Evolutionary conservation across 2,329 filamentous ascomycete species (phyloP).

Genomic region (Setomelanomma holmii): DNA sequence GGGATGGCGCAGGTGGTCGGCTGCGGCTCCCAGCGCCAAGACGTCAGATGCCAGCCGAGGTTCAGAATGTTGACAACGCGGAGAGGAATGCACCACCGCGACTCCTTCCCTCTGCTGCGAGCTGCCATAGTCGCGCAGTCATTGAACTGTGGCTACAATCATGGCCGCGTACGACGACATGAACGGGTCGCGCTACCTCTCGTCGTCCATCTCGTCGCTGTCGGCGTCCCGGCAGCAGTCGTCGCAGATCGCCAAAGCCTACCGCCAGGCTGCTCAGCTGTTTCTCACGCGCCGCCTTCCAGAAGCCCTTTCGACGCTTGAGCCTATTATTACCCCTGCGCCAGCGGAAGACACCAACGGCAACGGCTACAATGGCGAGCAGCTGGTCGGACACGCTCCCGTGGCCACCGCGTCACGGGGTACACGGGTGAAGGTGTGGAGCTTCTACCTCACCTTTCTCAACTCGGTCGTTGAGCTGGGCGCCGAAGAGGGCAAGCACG

Average conservation of each 20-base stretch:
- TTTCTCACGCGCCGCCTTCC: slow-evolving; percentile 93
- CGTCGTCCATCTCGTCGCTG: slow-evolving; percentile 74
- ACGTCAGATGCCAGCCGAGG: slow-evolving; percentile 21
- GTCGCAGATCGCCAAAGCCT: slow-evolving; percentile 85
- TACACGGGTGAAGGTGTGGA: slow-evolving; percentile 95
- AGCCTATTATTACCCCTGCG: slow-evolving; percentile 76
- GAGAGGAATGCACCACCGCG: slow-evolving; percentile 19
- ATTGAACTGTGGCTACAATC: slow-evolving; percentile 1
- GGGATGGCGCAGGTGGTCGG: slow-evolving; percentile 1
- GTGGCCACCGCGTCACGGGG: slow-evolving; percentile 80
- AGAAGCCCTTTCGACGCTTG: slow-evolving; percentile 84
- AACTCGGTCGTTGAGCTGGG: slow-evolving; percentile 91
- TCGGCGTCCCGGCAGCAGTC: slow-evolving; percentile 70
- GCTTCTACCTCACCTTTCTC: slow-evolving; percentile 90
- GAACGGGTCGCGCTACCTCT: slow-evolving; percentile 65
- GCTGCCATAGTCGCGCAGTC: slow-evolving; percentile 1
- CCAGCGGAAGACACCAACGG: slow-evolving; percentile 30
- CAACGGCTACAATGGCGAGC: slow-evolving; percentile 29
- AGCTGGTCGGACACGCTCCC: slow-evolving; percentile 62
- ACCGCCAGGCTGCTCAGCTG: slow-evolving; percentile 91
- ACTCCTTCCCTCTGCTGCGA: slow-evolving; percentile 17
- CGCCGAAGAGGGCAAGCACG: slow-evolving; percentile 85
- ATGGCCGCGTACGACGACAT: slow-evolving; percentile 59
- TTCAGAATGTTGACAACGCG: slow-evolving; percentile 24
- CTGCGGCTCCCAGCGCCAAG: slow-evolving; percentile 20